Percentiles rank a stretch among this genome's conserved stretches.
Evolutionary conservation across 345 rosid genomes (phyloP).

Genomic region (Trapa incisa): DNA sequence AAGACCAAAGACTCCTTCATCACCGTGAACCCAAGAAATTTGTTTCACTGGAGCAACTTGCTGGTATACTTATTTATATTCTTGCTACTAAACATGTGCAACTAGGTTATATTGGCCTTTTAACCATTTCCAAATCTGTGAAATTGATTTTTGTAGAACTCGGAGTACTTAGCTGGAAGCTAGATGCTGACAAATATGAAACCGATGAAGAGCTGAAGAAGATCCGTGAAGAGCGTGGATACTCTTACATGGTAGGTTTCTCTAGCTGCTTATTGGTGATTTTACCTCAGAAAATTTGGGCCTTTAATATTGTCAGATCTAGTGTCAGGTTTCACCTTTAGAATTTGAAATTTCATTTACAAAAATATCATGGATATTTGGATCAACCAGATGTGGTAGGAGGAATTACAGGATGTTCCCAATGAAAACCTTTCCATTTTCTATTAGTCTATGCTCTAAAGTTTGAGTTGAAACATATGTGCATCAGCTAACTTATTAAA

Average conservation of each 20-base stretch:
- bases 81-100: not conserved
- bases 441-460: not conserved
- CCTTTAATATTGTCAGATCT: not conserved
- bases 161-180: conserved; percentile 81
- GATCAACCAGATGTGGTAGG: not conserved
- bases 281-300: not conserved
- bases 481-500: not conserved
- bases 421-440: too few relatives aligned
- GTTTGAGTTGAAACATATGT: not conserved
- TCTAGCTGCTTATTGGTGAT: not conserved
- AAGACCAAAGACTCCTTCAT: conserved; percentile 88
- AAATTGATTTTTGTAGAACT: conserved; percentile 33
- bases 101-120: not conserved
- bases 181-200: conserved; percentile 87
- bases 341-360: not conserved
- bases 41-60: conserved; percentile 62
- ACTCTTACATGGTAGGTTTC: conserved; percentile 64
- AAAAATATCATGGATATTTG: not conserved
- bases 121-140: not conserved
- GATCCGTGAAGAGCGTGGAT: conserved; percentile 76
- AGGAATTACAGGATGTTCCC: not conserved
- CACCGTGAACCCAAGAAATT: conserved; percentile 73
- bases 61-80: conserved; percentile 25
- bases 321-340: not conserved
- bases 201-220: conserved; percentile 79